A percentile compares a stretch with the other conserved stretches of the same genome.
Conservation (phyloP, 2,329 filamentous ascomycete genomes). For the Alternaria burnsii region DNA sequence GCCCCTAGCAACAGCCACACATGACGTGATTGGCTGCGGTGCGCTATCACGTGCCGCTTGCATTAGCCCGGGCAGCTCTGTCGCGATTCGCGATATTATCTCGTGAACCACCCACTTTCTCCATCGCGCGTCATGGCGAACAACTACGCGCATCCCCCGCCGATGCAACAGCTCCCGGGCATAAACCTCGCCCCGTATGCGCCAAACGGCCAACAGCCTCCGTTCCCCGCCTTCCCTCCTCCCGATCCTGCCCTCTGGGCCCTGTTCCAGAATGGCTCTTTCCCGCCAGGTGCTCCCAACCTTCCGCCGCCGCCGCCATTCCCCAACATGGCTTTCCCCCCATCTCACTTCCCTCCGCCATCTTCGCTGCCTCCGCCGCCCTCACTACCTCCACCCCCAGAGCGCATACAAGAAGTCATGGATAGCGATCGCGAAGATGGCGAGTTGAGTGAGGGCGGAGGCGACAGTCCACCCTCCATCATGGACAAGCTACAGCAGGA, state of each 20-base stretch:
- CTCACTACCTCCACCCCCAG: constrained; percentile 23
- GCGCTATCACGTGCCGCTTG: constrained; percentile 12
- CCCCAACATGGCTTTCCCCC: constrained; percentile 24
- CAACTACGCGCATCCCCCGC: constrained; percentile 38
- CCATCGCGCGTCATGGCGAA: constrained; percentile 37
- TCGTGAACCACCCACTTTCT: constrained; percentile 10
- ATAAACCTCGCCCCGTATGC: constrained; percentile 35
- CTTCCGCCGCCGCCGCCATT: constrained; percentile 26
- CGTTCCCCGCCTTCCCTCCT: constrained; percentile 22
- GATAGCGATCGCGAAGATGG: constrained; percentile 72
- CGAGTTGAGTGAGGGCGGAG: constrained; percentile 71
- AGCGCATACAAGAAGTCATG: constrained; percentile 43
- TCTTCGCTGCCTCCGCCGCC: constrained; percentile 24
- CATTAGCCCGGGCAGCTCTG: neutral
- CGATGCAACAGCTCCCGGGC: constrained; percentile 28
- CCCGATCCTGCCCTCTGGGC: constrained; percentile 45
- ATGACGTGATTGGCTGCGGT: constrained; percentile 7
- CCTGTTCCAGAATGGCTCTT: constrained; percentile 35
- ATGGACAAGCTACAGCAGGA: constrained; percentile 28
- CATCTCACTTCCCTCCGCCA: constrained; percentile 21
- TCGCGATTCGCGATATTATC: neutral
- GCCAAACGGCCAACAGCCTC: constrained; percentile 37
- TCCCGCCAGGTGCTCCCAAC: constrained; percentile 34
- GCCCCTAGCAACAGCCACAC: constrained; percentile 23
- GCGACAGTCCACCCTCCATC: constrained; percentile 19